Evolutionary conservation across 2,329 filamentous ascomycete genomes (phyloP).

Genomic region (Anisogramma anomala): DNA sequence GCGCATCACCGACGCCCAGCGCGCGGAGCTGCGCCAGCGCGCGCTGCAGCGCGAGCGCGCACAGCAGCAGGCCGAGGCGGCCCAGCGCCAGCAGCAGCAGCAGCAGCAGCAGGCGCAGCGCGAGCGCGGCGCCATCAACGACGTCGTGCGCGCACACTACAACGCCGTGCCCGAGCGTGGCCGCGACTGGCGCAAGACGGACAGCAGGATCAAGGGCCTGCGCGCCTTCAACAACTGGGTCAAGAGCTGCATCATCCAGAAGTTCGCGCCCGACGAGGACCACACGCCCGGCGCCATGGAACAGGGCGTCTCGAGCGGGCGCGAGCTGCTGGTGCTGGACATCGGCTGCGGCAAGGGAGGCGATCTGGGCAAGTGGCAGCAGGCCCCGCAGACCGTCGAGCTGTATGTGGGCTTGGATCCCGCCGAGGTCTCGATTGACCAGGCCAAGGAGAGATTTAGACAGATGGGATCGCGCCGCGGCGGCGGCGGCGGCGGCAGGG

Average conservation of each 20-base stretch:
- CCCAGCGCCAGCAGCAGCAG: no score
- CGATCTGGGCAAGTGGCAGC: slow-evolving; percentile 91
- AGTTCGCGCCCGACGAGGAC: slow-evolving; percentile 77
- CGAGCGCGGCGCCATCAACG: slow-evolving; percentile 54
- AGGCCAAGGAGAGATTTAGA: slow-evolving; percentile 74
- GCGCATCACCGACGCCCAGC: slow-evolving; percentile 55
- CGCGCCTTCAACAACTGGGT: slow-evolving; percentile 98
- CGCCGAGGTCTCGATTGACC: slow-evolving; percentile 81
- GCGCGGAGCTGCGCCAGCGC: slow-evolving; percentile 54
- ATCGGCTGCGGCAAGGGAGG: slow-evolving; percentile 96
- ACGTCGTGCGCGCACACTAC: slow-evolving; percentile 88
- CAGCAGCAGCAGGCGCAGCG: slow-evolving; percentile 29
- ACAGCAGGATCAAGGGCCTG: slow-evolving; percentile 88
- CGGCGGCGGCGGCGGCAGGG: slow-evolving; percentile 39
- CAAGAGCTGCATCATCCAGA: slow-evolving; percentile 94
- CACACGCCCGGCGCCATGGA: slow-evolving; percentile 51
- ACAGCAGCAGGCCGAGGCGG: slow-evolving; percentile 27
- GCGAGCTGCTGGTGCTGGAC: slow-evolving; percentile 72
- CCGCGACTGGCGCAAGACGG: slow-evolving; percentile 86
- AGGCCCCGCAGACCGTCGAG: slow-evolving; percentile 79
- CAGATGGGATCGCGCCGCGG: slow-evolving; percentile 54
- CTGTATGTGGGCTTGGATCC: slow-evolving; percentile 92
- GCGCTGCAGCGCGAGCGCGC: slow-evolving; percentile 45
- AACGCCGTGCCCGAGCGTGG: slow-evolving; percentile 91
- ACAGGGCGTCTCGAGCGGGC: slow-evolving; percentile 36